Percentiles rank a stretch among this genome's conserved stretches.
phyloP scores from a whole-genome alignment of 1,284 basidiomycete genomes.

The Austroboletus olivaceoglutinosus region DNA sequence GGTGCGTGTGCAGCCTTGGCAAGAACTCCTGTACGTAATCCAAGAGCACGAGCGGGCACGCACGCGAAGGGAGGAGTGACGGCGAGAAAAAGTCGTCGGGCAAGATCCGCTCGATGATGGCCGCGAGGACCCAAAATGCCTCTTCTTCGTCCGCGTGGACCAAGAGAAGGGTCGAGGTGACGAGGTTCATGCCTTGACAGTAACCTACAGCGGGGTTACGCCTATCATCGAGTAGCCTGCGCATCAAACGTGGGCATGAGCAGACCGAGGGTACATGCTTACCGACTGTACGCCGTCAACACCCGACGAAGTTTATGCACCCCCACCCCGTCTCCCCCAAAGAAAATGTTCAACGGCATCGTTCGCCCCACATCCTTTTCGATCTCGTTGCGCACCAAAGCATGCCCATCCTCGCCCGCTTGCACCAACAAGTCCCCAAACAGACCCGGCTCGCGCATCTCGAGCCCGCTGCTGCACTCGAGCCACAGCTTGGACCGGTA shows the following conservation, averaged over 20 bases:
- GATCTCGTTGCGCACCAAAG: constrained; percentile 73
- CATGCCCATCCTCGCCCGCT: constrained; percentile 43
- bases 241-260: not conserved
- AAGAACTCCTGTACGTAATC: constrained; percentile 81
- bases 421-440: constrained; percentile 82
- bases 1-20: constrained; percentile 75
- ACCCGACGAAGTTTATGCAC: constrained; percentile 90
- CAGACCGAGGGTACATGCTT: constrained; percentile 27
- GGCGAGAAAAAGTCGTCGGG: constrained; percentile 85
- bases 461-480: constrained; percentile 90
- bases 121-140: constrained; percentile 93
- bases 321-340: constrained; percentile 92
- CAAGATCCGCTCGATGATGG: constrained; percentile 83
- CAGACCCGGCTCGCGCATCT: constrained; percentile 88
- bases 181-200: constrained; percentile 93
- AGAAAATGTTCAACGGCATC: constrained; percentile 96
- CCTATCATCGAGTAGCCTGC: constrained; percentile 39
- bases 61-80: constrained; percentile 82
- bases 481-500: constrained; percentile 89
- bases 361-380: constrained; percentile 94
- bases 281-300: constrained; percentile 90
- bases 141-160: constrained; percentile 95
- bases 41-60: constrained; percentile 88
- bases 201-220: constrained; percentile 86
- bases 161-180: constrained; percentile 90